Conservation (phyloP, 805 yeast genomes). For the Danielia reshetovae region DNA sequence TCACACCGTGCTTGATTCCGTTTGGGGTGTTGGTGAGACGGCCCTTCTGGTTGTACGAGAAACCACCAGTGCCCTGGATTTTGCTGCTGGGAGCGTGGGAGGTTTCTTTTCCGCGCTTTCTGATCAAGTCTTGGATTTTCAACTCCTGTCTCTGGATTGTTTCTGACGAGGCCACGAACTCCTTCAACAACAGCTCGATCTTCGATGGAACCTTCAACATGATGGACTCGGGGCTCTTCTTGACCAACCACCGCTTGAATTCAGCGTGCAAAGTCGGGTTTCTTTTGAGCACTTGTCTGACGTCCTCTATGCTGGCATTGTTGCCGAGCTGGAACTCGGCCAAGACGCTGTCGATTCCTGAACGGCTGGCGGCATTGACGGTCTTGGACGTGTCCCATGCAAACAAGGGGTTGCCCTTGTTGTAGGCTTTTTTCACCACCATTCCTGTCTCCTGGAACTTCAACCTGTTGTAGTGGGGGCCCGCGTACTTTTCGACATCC, state of each 20-base stretch:
- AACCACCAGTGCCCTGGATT: slow-evolving; percentile 71
- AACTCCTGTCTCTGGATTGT: slow-evolving; percentile 20
- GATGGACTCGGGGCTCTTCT: slow-evolving; percentile 42
- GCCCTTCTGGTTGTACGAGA: slow-evolving; percentile 66
- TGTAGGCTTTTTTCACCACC: slow-evolving; percentile 34
- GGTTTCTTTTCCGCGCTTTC: slow-evolving; percentile 12
- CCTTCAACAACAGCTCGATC: slow-evolving; percentile 28
- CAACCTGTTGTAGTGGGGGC: slow-evolving; percentile 54
- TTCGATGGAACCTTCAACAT: slow-evolving; percentile 22
- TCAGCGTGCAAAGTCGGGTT: slow-evolving; percentile 47
- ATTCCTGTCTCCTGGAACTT: slow-evolving; percentile 69
- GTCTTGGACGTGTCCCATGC: slow-evolving; percentile 26
- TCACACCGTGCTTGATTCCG: slow-evolving; percentile 52
- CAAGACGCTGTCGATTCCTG: slow-evolving; percentile 24
- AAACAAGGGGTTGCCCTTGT: slow-evolving; percentile 40
- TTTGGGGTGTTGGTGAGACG: slow-evolving; percentile 66
- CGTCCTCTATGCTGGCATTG: slow-evolving; percentile 24
- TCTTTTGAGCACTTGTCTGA: slow-evolving; percentile 31
- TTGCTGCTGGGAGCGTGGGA: slow-evolving; percentile 15
- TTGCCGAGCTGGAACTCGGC: slow-evolving; percentile 30
- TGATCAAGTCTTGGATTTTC: slow-evolving; percentile 21
- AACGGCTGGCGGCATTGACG: slow-evolving; percentile 12
- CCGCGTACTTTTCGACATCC: slow-evolving; percentile 62
- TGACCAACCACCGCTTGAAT: slow-evolving; percentile 52
- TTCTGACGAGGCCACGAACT: slow-evolving; percentile 25